Conservation (phyloP, 768 basidiomycete species). For the Pisolithus orientalis region DNA sequence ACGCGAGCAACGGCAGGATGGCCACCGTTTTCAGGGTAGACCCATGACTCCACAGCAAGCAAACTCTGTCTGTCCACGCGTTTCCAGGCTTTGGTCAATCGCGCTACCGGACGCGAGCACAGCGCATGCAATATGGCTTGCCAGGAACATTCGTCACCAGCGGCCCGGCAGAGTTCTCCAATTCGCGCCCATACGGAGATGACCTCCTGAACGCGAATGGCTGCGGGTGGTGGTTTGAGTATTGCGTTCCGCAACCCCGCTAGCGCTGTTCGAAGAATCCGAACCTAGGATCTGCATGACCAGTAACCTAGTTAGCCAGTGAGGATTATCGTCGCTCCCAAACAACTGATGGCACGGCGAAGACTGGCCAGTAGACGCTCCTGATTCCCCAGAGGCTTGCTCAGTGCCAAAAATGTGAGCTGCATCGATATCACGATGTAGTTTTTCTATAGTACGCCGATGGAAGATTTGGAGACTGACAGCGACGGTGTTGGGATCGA, state of each 20-base stretch:
- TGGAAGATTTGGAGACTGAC: slow-evolving; percentile 61
- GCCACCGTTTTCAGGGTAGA: slow-evolving; percentile 37
- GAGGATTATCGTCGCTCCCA: slow-evolving; percentile 64
- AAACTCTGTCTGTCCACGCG: slow-evolving; percentile 57
- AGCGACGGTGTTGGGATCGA: slow-evolving; percentile 60
- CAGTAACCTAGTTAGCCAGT: slow-evolving; percentile 76
- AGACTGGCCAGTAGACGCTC: background rate
- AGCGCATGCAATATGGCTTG: slow-evolving; percentile 64
- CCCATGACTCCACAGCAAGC: slow-evolving; percentile 62
- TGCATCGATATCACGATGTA: slow-evolving; percentile 49
- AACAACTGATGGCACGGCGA: slow-evolving; percentile 39
- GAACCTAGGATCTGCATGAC: slow-evolving; percentile 64
- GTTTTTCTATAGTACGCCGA: slow-evolving; percentile 41
- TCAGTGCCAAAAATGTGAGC: slow-evolving; percentile 36
- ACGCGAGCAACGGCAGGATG: slow-evolving; percentile 25
- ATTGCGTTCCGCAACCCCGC: slow-evolving; percentile 20
- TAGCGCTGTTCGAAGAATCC: slow-evolving; percentile 38
- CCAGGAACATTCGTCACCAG: slow-evolving; percentile 79
- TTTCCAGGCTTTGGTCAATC: slow-evolving; percentile 77
- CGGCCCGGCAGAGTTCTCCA: slow-evolving; percentile 64
- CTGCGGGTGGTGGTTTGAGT: slow-evolving; percentile 49
- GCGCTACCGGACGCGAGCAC: slow-evolving; percentile 66
- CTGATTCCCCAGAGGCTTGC: slow-evolving; percentile 1
- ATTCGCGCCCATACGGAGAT: slow-evolving; percentile 68
- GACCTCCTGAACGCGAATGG: slow-evolving; percentile 67